phyloP scores from a whole-genome alignment of 495 filamentous ascomycete species.

The Apiosordaria backusii region DNA sequence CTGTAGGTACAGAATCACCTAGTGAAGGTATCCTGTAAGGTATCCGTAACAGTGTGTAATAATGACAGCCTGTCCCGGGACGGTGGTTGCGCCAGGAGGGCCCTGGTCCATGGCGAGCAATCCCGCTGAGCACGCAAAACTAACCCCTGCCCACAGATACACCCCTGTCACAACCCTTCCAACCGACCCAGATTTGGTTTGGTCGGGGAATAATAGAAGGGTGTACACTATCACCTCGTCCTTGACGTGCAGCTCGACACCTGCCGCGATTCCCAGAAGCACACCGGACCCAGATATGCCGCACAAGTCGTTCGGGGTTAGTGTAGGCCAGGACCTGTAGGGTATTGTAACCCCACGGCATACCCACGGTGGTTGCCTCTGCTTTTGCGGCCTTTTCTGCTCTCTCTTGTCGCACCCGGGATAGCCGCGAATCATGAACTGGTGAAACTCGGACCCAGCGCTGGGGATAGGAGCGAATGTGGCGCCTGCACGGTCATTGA shows the following conservation, averaged over 20 bases:
- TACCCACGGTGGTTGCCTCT: background rate
- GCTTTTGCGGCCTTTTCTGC: constrained; percentile 1
- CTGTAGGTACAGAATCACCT: background rate
- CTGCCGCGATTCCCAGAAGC: background rate
- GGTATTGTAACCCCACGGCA: background rate
- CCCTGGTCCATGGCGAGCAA: constrained; percentile 29
- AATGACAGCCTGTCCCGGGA: constrained; percentile 27
- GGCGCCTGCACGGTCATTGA: constrained; percentile 17
- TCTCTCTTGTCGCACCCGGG: constrained; percentile 8
- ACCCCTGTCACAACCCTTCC: constrained; percentile 17
- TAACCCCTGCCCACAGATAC: constrained; percentile 20
- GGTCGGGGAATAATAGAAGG: constrained; percentile 7
- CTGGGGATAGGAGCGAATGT: constrained; percentile 16
- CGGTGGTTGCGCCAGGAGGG: constrained; percentile 29
- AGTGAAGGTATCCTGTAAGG: background rate
- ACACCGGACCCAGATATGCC: background rate
- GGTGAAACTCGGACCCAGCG: constrained; percentile 17
- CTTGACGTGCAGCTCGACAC: constrained; percentile 13
- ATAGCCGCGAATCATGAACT: constrained; percentile 16
- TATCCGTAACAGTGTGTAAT: background rate
- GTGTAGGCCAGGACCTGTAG: background rate
- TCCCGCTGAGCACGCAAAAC: constrained; percentile 28
- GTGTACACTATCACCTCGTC: background rate
- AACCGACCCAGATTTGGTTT: constrained; percentile 7
- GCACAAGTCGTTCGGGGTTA: background rate